Conservation (phyloP, 2,329 filamentous ascomycete species). For the Fusarium buharicum region DNA sequence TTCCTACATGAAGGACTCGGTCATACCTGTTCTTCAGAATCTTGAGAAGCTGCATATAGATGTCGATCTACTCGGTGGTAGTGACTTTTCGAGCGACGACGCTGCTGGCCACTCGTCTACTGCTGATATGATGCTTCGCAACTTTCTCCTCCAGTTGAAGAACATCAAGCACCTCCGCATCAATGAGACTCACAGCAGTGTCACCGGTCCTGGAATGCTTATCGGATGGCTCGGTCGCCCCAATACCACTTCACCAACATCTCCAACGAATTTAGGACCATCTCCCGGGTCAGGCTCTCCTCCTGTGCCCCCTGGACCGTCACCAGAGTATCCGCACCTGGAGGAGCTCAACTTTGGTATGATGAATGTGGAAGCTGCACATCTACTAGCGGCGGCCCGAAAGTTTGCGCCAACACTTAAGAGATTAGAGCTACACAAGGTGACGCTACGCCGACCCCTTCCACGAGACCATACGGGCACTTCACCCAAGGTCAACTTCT, state of each 20-base stretch:
- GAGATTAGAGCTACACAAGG: conserved; percentile 58
- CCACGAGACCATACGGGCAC: conserved; percentile 10
- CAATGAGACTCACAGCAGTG: conserved; percentile 49
- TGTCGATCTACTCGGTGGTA: conserved; percentile 38
- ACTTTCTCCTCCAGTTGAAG: conserved; percentile 41
- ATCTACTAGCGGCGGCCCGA: conserved; percentile 50
- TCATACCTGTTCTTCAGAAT: conserved; percentile 56
- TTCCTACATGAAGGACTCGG: conserved; percentile 48
- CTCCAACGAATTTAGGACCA: not conserved
- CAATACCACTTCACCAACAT: not conserved
- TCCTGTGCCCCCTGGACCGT: conserved; percentile 9
- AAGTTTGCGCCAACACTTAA: conserved; percentile 59
- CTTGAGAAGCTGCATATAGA: conserved; percentile 57
- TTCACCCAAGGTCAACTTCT: conserved; percentile 49
- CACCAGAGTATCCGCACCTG: conserved; percentile 50
- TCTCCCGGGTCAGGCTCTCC: not conserved
- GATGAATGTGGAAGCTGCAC: conserved; percentile 43
- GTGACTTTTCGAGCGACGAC: conserved; percentile 6
- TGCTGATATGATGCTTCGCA: conserved; percentile 35
- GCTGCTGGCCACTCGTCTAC: conserved; percentile 4
- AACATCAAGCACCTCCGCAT: conserved; percentile 64
- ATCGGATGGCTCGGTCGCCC: conserved; percentile 53
- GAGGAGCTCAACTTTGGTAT: conserved; percentile 58
- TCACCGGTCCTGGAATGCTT: conserved; percentile 43
- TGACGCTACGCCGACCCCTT: conserved; percentile 45